Evolutionary conservation across 2,329 filamentous ascomycete species (phyloP), one percentile per base, ranked within the genome.

Genomic region (Dactylellina drechsleri): DNA sequence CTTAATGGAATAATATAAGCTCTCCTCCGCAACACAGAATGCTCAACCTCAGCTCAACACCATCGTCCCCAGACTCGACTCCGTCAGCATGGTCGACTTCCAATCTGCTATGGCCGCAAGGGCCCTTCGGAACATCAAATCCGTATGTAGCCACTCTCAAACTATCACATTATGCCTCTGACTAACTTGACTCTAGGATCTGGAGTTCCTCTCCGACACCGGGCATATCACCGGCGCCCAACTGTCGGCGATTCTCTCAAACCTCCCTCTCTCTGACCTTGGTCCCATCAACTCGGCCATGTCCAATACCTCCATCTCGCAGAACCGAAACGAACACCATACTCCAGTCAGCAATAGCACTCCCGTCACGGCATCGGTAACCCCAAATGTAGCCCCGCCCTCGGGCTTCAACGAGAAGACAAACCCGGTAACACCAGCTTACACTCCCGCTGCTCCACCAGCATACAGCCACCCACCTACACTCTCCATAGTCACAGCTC

Each of bases 401-500:
- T 4, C 59, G 8, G 50, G 41, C 8, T 66, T 50, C 66, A 71
- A 76, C 62, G 74, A 72, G 52, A 76, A 76, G 54, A 49, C 62
- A 16, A 45, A 73, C 40, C 56, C 62, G 3, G 23, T 40, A 12
- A 54, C 50, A 23, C 58, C 61, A 28, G 58, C 76, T 18, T 52
- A 67, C 15, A 67, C 66, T 52, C 52, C 40, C 10, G 26, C 61
- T 26, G 59, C 67, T 49, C 86, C 86, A 58, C 86, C 86, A 52
- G 84, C 86, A 36, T 87, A 87, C 78, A 82, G 83, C 10, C 83
- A 85, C 57, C 83, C 84, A 28, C 86, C 87, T 73, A 82, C 92
- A 50, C 85, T 97, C 73, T 88, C 89, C 66, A 86, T 91, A 78
- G 93, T 92, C 26, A 88, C 88, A 23, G 93, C 93, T 5, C 85